Evolutionary conservation across 2,329 filamentous ascomycete genomes (phyloP), one percentile per base, ranked within the genome.

Genomic region (Aspergillus phoenicis): DNA sequence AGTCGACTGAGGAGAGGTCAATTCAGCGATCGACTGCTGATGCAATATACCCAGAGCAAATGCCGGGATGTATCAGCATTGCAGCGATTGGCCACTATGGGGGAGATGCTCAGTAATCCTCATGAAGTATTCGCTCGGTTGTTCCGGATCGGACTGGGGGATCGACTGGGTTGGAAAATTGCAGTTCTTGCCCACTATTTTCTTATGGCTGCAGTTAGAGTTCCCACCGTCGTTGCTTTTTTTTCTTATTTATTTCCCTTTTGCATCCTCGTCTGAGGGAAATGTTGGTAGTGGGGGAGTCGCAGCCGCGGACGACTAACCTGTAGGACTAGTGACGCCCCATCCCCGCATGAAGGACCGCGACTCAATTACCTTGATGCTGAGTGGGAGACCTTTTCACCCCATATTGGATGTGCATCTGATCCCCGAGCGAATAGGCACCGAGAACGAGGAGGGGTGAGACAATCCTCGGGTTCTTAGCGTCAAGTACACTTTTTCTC

Each of bases 341-440:
- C 57, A 54, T 57, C 60, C 60, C 64, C 64, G 58, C 64, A 66
- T 64, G 48, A 57, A 24, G 59, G 57, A 26, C 53, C 54, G 58
- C 17, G 48, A 49, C 17, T 38, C 41, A 20, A 45, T 24, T 22
- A 20, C 41, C n/a, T 51, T 51, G 48, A 33, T 26, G 41, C 41
- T 45, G 41, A 45, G 20, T 45, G 41, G 41, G 41, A 45, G 41
- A 22, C 11, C 26, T 8, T 13, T 17, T 22, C 28, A 43, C 43
- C 43, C n/a, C 54, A 41, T 60, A 55, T 41, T 22, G 38, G 22
- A 11, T 52, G 51, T 56, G 56, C 45, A 51, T 51, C 36, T 28
- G 30, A 41, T 28, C 36, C 30, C 28, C 38, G 30, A 52, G 38
- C 28, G 39, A 51, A 51, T 51, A 51, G 26, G 26, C 47, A 28